These are phyloP conservation scores for Eimeria sp. DNA, from an alignment of 169 alveolate species.

Conservation along the genomic window DNA sequence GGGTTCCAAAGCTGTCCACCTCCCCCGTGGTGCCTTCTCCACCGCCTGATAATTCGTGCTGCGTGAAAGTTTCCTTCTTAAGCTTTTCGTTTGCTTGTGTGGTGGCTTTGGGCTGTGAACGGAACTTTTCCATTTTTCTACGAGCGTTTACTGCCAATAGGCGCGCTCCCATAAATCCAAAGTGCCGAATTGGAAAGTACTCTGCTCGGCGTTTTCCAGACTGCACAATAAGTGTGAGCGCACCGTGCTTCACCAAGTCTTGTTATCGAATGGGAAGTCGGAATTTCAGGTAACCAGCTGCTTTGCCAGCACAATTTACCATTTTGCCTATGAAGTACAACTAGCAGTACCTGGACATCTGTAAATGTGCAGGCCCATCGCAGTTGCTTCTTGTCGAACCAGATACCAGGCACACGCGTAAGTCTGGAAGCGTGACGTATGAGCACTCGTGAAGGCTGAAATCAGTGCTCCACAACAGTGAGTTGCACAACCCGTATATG, in stretches of 20 bases:
- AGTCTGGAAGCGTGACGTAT: conserved; percentile 81
- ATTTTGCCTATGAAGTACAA: background rate
- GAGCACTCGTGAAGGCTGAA: conserved; percentile 80
- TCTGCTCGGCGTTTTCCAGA: conserved; percentile 78
- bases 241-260: background rate
- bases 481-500: background rate
- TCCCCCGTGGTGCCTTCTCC: conserved; percentile 10
- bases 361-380: conserved; percentile 85
- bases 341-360: conserved; percentile 14
- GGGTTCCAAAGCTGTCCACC: conserved; percentile 1
- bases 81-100: background rate
- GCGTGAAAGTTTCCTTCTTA: background rate
- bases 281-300: background rate
- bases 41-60: background rate
- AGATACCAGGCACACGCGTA: conserved; percentile 82
- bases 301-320: background rate
- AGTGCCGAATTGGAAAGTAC: conserved; percentile 77
- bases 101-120: conserved; percentile 7
- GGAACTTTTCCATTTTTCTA: conserved; percentile 33
- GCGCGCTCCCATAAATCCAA: conserved; percentile 73
- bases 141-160: conserved; percentile 71
- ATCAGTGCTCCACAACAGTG: background rate
- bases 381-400: conserved; percentile 85
- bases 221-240: background rate
- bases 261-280: background rate